Percentiles rank a stretch among this genome's conserved stretches.
These are phyloP conservation scores for Naganishia sp. DNA, from an alignment of 1,284 basidiomycete species.

Conservation along the genomic window DNA sequence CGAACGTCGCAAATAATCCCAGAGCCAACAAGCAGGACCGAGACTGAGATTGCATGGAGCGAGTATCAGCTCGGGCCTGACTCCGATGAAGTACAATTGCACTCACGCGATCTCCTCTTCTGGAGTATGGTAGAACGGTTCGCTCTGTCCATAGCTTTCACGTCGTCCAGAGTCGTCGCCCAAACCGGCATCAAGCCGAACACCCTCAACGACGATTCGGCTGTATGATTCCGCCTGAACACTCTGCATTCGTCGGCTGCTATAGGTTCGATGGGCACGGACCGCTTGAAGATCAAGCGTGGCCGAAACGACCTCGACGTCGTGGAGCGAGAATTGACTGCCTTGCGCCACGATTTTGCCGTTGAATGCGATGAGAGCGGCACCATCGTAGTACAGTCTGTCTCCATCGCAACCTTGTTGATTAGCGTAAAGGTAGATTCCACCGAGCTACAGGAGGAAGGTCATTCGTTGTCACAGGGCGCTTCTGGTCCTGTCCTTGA, in stretches of 20 bases:
- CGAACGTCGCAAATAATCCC: conserved; percentile 96
- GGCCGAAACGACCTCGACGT: conserved; percentile 93
- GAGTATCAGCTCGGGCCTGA: not conserved
- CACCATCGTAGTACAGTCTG: conserved; percentile 95
- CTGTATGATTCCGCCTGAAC: conserved; percentile 71
- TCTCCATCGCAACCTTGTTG: conserved; percentile 99
- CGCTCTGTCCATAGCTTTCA: conserved; percentile 63
- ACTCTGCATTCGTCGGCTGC: conserved; percentile 87
- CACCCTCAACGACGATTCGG: conserved; percentile 62
- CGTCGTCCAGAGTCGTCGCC: conserved; percentile 69
- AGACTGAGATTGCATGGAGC: conserved; percentile 60
- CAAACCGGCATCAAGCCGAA: conserved; percentile 62
- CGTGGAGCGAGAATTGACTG: conserved; percentile 90
- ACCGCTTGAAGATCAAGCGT: conserved; percentile 96
- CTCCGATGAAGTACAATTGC: not conserved
- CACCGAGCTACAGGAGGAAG: conserved; percentile 69
- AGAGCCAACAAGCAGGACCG: conserved; percentile 98
- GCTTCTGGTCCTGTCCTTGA: not conserved
- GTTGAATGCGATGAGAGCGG: conserved; percentile 92
- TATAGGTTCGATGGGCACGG: conserved; percentile 76
- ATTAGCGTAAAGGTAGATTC: conserved; percentile 96
- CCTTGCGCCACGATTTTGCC: conserved; percentile 91
- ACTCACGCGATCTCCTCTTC: conserved; percentile 97
- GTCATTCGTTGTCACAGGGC: not conserved
- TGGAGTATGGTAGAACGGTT: conserved; percentile 69